A percentile compares a stretch with the other conserved stretches of the same genome.
Evolutionary conservation across 495 filamentous ascomycete genomes (phyloP).

Genomic region (Aspergillus saccharolyticus): DNA sequence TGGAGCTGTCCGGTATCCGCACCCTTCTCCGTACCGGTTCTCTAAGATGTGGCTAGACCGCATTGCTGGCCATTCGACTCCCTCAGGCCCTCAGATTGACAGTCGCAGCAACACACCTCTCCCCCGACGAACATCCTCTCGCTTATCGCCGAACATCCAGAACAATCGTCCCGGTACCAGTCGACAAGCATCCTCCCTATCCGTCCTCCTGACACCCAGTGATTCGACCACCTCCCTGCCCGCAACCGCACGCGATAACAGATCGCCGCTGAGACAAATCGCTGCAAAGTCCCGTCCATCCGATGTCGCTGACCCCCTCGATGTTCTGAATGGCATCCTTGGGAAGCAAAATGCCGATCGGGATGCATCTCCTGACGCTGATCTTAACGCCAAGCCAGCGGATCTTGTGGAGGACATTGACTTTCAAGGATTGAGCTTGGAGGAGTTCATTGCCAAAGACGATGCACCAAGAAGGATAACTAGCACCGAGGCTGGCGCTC

Average conservation of each 20-base stretch:
- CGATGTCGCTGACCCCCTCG: conserved; percentile 64
- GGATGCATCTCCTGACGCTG: conserved; percentile 5
- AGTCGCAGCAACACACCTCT: conserved; percentile 68
- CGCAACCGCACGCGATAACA: conserved; percentile 57
- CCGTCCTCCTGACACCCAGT: conserved; percentile 57
- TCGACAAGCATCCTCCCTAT: conserved; percentile 62
- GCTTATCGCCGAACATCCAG: conserved; percentile 33
- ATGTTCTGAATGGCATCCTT: conserved; percentile 67
- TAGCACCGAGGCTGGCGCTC: conserved; percentile 52
- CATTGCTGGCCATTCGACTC: conserved; percentile 66
- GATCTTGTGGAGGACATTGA: conserved; percentile 62
- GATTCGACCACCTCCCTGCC: conserved; percentile 72
- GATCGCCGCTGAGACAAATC: conserved; percentile 56
- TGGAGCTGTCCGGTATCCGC: conserved; percentile 11
- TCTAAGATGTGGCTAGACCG: conserved; percentile 81
- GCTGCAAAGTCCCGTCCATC: conserved; percentile 42
- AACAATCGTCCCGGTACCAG: conserved; percentile 53
- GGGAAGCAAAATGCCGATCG: conserved; percentile 41
- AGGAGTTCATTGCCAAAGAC: conserved; percentile 57
- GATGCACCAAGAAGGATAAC: conserved; percentile 29
- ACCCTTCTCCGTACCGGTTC: conserved; percentile 12
- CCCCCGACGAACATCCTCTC: conserved; percentile 55
- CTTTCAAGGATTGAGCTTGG: conserved; percentile 70
- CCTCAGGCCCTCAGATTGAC: conserved; percentile 54
- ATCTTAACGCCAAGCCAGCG: conserved; percentile 29